Evolutionary conservation across 1,139 yeast genomes (phyloP).

Genomic region (Dujonia santamariae): DNA sequence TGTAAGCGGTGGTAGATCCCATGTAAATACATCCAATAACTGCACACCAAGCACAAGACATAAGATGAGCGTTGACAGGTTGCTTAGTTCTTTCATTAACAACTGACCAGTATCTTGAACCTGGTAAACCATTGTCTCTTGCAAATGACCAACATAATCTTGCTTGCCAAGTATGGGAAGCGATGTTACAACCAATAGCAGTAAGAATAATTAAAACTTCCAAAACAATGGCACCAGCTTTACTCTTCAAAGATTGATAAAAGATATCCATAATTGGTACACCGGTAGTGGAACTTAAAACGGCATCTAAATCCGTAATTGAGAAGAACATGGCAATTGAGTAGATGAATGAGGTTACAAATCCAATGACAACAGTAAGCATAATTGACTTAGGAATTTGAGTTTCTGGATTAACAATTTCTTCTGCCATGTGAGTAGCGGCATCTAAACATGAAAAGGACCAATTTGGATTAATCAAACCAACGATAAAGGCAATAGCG

Average conservation of each 20-base stretch:
- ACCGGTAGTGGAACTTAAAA: constrained; percentile 49
- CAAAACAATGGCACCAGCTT: constrained; percentile 57
- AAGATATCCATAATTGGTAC: constrained; percentile 63
- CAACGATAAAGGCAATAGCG: constrained; percentile 63
- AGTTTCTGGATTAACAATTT: constrained; percentile 54
- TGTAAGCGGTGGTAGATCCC: constrained; percentile 42
- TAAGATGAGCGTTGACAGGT: constrained; percentile 35
- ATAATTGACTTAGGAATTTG: constrained; percentile 62
- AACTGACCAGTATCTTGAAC: constrained; percentile 31
- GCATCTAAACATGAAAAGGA: constrained; percentile 67
- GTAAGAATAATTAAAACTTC: constrained; percentile 58
- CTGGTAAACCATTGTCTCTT: constrained; percentile 54
- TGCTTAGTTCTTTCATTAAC: constrained; percentile 29
- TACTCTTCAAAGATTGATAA: constrained; percentile 53
- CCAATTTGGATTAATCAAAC: constrained; percentile 68
- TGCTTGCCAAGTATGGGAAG: constrained; percentile 76
- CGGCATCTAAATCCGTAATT: constrained; percentile 45
- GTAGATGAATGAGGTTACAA: constrained; percentile 57
- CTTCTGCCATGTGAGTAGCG: constrained; percentile 72
- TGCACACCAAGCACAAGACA: constrained; percentile 35
- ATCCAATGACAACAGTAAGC: constrained; percentile 66
- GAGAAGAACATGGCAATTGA: constrained; percentile 63
- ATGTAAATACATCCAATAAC: constrained; percentile 38
- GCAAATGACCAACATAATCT: constrained; percentile 76
- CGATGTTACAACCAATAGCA: constrained; percentile 66